phyloP scores from a whole-genome alignment of 208 protist genomes.

The Vickermania ingenoplastis region DNA sequence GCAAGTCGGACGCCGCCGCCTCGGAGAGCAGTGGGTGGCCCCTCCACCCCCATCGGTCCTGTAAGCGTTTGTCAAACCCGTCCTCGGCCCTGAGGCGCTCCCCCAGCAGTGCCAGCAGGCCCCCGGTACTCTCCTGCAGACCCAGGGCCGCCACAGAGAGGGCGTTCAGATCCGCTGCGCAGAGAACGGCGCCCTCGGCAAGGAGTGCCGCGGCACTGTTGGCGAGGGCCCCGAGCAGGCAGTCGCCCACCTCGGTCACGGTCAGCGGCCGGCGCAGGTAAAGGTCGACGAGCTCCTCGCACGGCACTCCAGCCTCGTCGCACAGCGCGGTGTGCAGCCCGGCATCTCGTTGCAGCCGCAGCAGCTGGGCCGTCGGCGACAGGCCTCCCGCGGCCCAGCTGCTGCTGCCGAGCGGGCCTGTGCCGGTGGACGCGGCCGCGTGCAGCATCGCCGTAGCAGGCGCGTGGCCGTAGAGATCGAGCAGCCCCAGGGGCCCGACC shows the following conservation, averaged over 20 bases:
- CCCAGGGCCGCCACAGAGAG: constrained; percentile 53
- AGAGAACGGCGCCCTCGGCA: constrained; percentile 21
- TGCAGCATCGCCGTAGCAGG: constrained; percentile 24
- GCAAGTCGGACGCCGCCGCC: too few relatives aligned
- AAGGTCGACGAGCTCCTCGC: constrained; percentile 10
- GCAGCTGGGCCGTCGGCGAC: constrained; percentile 1
- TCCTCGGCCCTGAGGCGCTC: too few relatives aligned
- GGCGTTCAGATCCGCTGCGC: constrained; percentile 36
- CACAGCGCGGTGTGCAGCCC: constrained; percentile 3
- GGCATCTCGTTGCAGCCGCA: not conserved
- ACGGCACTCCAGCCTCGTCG: constrained; percentile 1
- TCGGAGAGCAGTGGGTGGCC: too few relatives aligned
- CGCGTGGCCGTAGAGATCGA: constrained; percentile 36
- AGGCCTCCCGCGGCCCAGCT: not conserved
- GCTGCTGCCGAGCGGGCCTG: too few relatives aligned
- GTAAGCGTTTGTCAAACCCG: too few relatives aligned
- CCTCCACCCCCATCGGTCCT: too few relatives aligned
- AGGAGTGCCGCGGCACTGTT: constrained; percentile 58
- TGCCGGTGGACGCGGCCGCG: not conserved
- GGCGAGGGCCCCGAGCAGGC: constrained; percentile 50
- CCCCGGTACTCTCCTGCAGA: constrained; percentile 47
- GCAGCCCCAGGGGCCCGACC: constrained; percentile 32
- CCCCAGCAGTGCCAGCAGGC: constrained; percentile 46
- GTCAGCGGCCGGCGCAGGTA: constrained; percentile 28
- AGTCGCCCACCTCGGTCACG: constrained; percentile 25